Conservation (phyloP, 2,329 filamentous ascomycete species). For the Penicillium rolfsii region DNA sequence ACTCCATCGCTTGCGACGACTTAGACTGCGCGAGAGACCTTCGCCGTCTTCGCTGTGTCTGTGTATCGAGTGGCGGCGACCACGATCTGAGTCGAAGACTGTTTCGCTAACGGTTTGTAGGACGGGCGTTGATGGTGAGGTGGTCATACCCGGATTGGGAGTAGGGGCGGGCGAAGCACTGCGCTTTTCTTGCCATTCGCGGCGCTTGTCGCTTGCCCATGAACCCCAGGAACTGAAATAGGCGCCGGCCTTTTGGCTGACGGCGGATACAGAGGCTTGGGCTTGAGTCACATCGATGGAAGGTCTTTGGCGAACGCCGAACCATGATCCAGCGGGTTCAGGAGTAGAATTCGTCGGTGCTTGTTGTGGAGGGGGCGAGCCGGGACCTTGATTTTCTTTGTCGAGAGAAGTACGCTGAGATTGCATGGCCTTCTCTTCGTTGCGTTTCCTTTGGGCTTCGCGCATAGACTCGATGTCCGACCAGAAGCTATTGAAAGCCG, state of each 20-base stretch:
- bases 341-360: constrained; percentile 27
- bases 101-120: constrained; percentile 32
- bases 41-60: constrained; percentile 34
- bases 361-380: constrained; percentile 29
- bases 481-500: constrained; percentile 85
- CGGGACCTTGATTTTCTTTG: constrained; percentile 23
- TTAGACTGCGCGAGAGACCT: constrained; percentile 37
- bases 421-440: constrained; percentile 39
- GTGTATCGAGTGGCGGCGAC: constrained; percentile 36
- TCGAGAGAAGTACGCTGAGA: constrained; percentile 39
- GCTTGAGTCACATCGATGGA: constrained; percentile 57
- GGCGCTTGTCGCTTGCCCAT: constrained; percentile 59
- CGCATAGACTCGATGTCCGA: constrained; percentile 83
- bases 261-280: constrained; percentile 59
- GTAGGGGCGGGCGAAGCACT: constrained; percentile 24
- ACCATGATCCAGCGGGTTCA: constrained; percentile 32
- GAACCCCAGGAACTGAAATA: constrained; percentile 66
- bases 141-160: constrained; percentile 11
- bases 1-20: constrained; percentile 44
- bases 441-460: constrained; percentile 67
- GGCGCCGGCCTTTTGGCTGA: constrained; percentile 60
- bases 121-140: constrained; percentile 29
- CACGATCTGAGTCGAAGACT: constrained; percentile 33
- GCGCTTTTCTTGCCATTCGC: constrained; percentile 51
- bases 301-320: constrained; percentile 37